Evolutionary conservation across 2,329 filamentous ascomycete genomes (phyloP).

Genomic region (Podosphaera aphanis): DNA sequence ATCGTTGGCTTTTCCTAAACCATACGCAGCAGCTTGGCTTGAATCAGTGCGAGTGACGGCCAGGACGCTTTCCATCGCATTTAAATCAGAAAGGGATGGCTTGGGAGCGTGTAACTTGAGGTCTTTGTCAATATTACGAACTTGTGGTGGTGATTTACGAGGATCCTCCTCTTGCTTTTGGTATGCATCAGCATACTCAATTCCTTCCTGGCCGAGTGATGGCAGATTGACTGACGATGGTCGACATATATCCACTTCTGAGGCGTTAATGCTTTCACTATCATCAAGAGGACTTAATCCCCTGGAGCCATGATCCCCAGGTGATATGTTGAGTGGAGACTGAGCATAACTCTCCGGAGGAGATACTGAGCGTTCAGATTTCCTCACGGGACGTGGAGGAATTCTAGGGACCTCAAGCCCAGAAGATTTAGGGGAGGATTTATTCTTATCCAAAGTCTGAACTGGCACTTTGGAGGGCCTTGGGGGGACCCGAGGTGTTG

Average conservation of each 20-base stretch:
- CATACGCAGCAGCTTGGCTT: conserved; percentile 62
- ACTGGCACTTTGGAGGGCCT: conserved; percentile 31
- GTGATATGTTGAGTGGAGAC: conserved; percentile 58
- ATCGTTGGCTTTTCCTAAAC: conserved; percentile 44
- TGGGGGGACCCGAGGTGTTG: conserved; percentile 31
- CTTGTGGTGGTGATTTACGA: conserved; percentile 35
- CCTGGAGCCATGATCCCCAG: conserved; percentile 16
- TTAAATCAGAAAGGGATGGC: conserved; percentile 59
- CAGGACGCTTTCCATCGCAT: conserved; percentile 63
- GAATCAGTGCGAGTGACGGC: conserved; percentile 79
- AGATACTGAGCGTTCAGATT: conserved; percentile 50
- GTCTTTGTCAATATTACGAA: conserved; percentile 54
- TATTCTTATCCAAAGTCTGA: conserved; percentile 18
- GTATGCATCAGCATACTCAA: conserved; percentile 51
- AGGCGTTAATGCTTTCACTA: conserved; percentile 18
- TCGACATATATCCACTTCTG: conserved; percentile 25
- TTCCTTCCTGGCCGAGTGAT: conserved; percentile 70
- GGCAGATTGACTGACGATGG: conserved; percentile 60
- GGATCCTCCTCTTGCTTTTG: conserved; percentile 22
- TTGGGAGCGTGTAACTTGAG: conserved; percentile 74
- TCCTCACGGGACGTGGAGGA: conserved; percentile 52
- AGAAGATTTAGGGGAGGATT: conserved; percentile 15
- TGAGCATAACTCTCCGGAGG: conserved; percentile 60
- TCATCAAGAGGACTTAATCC: conserved; percentile 14
- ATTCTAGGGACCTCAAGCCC: conserved; percentile 38